Percentiles rank a stretch among this genome's conserved stretches.
phyloP scores from a whole-genome alignment of 2,329 filamentous ascomycete genomes.

The Fusarium acutatum region DNA sequence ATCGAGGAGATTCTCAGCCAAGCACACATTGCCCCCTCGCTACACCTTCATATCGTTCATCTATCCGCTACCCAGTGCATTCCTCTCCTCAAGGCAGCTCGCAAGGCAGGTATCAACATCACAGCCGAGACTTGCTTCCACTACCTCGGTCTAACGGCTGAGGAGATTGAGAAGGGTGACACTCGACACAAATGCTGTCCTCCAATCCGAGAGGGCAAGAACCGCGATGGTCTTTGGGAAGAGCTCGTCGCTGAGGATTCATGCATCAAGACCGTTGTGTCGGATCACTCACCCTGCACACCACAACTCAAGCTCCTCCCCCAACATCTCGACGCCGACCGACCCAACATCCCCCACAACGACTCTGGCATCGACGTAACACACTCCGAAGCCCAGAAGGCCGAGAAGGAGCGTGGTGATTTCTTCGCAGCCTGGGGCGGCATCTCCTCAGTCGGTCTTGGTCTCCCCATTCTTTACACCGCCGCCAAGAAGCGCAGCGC shows the following conservation, averaged over 20 bases:
- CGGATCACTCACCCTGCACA: constrained; percentile 95
- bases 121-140: constrained; percentile 97
- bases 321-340: constrained; percentile 58
- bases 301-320: constrained; percentile 92
- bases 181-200: constrained; percentile 96
- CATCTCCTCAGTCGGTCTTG: constrained; percentile 92
- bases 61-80: constrained; percentile 90
- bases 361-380: constrained; percentile 65
- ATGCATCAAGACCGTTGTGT: constrained; percentile 91
- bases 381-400: constrained; percentile 41
- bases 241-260: constrained; percentile 77
- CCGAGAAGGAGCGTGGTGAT: constrained; percentile 68
- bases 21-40: constrained; percentile 78
- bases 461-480: constrained; percentile 89
- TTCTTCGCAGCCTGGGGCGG: constrained; percentile 98
- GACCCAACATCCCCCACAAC: constrained; percentile 54
- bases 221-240: constrained; percentile 87
- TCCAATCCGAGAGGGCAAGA: constrained; percentile 81
- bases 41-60: constrained; percentile 93
- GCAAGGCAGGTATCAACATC: constrained; percentile 79
- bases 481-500: constrained; percentile 70
- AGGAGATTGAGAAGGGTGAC: constrained; percentile 84
- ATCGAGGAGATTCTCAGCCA: constrained; percentile 86
- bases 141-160: constrained; percentile 85
- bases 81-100: constrained; percentile 78